Percentiles rank a stretch among this genome's conserved stretches.
Conservation (phyloP, 306 rosid species). For the Gillenia trifoliata region DNA sequence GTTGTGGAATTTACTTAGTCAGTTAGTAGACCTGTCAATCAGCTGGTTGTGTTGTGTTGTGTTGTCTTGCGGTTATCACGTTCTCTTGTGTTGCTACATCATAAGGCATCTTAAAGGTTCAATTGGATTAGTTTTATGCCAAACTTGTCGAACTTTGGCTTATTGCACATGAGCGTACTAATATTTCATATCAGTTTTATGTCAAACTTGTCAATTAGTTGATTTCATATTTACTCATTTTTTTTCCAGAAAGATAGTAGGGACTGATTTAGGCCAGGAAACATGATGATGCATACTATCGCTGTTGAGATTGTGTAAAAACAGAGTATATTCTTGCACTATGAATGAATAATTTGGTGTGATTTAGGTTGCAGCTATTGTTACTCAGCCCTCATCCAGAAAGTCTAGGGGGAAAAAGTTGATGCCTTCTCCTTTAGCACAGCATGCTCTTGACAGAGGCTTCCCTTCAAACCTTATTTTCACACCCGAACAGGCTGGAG, state of each 20-base stretch:
- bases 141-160: not conserved
- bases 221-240: too few relatives aligned
- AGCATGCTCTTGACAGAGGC: slow-evolving; percentile 69
- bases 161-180: not conserved
- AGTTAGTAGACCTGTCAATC: too few relatives aligned
- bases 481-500: slow-evolving; percentile 75
- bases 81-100: not conserved
- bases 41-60: not conserved
- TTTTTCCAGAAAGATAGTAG: not conserved
- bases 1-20: not conserved
- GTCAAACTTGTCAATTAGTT: too few relatives aligned
- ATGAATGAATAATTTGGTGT: slow-evolving; percentile 7
- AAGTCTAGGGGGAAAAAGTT: slow-evolving; percentile 72
- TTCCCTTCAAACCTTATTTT: slow-evolving; percentile 72
- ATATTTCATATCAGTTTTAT: not conserved
- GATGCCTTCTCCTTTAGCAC: slow-evolving; percentile 72
- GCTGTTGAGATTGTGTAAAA: not conserved
- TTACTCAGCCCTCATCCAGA: slow-evolving; percentile 82
- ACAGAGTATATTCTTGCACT: not conserved
- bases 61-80: too few relatives aligned
- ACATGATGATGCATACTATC: not conserved
- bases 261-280: not conserved
- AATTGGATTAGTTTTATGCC: not conserved
- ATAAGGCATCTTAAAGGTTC: not conserved
- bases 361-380: slow-evolving; percentile 83